phyloP scores from a whole-genome alignment of 305 asterid species.

The Fraxinus floribunda region DNA sequence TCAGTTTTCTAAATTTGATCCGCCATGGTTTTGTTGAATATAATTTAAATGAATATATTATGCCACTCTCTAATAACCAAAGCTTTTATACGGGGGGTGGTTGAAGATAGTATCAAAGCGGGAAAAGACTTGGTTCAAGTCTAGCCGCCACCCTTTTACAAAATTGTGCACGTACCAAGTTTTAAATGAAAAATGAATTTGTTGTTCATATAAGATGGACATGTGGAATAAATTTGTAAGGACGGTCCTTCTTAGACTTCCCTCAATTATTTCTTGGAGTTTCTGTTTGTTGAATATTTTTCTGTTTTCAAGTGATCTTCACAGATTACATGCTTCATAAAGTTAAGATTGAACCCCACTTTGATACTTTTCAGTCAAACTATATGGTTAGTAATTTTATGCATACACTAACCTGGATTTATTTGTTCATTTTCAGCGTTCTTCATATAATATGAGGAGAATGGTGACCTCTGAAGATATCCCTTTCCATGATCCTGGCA shows the following conservation, averaged over 20 bases:
- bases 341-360: not conserved
- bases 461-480: constrained; percentile 74
- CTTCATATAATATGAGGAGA: constrained; percentile 60
- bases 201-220: not conserved
- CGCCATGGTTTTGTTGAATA: constrained; percentile 4
- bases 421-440: constrained; percentile 46
- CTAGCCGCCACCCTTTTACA: not conserved
- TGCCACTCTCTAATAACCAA: not conserved
- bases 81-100: not conserved
- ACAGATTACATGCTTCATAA: not conserved
- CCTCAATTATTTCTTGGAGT: not conserved
- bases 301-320: not conserved
- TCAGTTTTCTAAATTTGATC: not conserved
- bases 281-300: not conserved
- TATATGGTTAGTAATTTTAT: not conserved
- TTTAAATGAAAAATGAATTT: not conserved
- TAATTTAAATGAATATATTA: not conserved
- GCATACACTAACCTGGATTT: constrained; percentile 17
- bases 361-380: not conserved
- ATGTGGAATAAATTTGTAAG: not conserved
- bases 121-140: not conserved
- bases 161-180: not conserved
- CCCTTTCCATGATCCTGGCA: constrained; percentile 66
- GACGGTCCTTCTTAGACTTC: not conserved
- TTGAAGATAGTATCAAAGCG: not conserved